These are phyloP conservation scores for Copromyces sp. DNA, from an alignment of 495 filamentous ascomycete genomes.

Conservation along the genomic window DNA sequence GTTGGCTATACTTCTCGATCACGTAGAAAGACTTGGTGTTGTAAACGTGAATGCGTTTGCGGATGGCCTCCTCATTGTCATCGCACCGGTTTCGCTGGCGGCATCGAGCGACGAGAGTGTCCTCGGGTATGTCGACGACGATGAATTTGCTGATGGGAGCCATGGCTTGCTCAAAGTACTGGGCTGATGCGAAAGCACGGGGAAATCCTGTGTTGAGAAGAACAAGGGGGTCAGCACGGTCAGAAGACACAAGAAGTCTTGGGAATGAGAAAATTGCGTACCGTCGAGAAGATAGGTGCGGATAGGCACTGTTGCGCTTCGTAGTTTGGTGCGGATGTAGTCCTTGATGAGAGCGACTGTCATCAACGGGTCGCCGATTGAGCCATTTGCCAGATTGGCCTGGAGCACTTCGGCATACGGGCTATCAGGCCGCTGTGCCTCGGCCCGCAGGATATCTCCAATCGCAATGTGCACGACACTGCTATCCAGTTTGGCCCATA, in stretches of 20 bases:
- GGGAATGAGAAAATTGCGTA: background rate
- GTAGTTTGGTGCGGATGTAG: background rate
- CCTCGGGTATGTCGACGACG: background rate
- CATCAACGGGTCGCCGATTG: background rate
- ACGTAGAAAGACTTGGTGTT: background rate
- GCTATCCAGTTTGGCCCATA: background rate
- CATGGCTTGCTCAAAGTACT: background rate
- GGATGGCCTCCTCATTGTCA: background rate
- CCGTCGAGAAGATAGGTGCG: background rate
- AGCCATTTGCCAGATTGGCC: background rate
- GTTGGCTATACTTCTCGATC: background rate
- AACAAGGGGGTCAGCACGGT: background rate
- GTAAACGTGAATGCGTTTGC: background rate
- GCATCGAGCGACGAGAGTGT: background rate
- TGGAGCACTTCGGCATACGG: background rate
- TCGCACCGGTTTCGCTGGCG: background rate
- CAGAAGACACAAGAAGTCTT: background rate
- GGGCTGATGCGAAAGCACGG: background rate
- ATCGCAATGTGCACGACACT: background rate
- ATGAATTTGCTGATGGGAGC: background rate
- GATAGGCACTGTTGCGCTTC: background rate
- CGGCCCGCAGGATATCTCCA: background rate
- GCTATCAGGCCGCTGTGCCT: background rate
- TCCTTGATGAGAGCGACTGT: background rate
- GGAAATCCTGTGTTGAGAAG: background rate